Conservation (phyloP, 2,329 filamentous ascomycete genomes). For the Fusarium napiforme region DNA sequence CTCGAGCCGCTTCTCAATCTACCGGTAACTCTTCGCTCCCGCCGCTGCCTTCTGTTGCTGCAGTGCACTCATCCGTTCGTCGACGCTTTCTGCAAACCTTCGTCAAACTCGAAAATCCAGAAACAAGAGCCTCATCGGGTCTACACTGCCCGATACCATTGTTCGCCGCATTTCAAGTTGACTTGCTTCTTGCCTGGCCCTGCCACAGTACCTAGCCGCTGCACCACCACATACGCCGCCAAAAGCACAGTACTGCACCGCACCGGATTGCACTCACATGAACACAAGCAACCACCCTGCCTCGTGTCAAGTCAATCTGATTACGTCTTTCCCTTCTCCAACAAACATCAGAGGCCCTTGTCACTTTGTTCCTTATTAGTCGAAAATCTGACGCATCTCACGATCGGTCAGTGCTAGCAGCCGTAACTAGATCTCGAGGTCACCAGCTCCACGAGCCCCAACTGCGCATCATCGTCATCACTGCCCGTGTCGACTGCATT, state of each 20-base stretch:
- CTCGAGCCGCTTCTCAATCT: conserved; percentile 26
- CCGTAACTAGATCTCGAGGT: conserved; percentile 37
- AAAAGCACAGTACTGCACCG: conserved; percentile 36
- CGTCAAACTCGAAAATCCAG: conserved; percentile 25
- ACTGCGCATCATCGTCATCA: conserved; percentile 39
- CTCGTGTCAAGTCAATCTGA: conserved; percentile 25
- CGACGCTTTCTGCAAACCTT: conserved; percentile 33
- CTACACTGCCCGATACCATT: conserved; percentile 7
- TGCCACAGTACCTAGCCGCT: conserved; percentile 37
- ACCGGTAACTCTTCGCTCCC: conserved; percentile 2
- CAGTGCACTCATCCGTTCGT: conserved; percentile 15
- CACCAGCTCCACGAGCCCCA: conserved; percentile 34
- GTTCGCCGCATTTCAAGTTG: conserved; percentile 9
- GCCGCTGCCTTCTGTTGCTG: conserved; percentile 4
- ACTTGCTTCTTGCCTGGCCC: conserved; percentile 30
- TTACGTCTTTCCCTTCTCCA: conserved; percentile 23
- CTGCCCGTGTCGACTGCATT: conserved; percentile 21
- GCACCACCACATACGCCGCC: conserved; percentile 40
- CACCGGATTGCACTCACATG: conserved; percentile 35
- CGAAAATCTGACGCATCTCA: conserved; percentile 29
- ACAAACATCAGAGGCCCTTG: conserved; percentile 29
- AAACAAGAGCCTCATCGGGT: conserved; percentile 31
- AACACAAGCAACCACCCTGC: conserved; percentile 38
- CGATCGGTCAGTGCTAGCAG: conserved; percentile 42
- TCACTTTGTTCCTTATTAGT: conserved; percentile 20